These are phyloP conservation scores for Pleodorina starrii DNA, from an alignment of 139 green algal genomes.

Conservation along the genomic window DNA sequence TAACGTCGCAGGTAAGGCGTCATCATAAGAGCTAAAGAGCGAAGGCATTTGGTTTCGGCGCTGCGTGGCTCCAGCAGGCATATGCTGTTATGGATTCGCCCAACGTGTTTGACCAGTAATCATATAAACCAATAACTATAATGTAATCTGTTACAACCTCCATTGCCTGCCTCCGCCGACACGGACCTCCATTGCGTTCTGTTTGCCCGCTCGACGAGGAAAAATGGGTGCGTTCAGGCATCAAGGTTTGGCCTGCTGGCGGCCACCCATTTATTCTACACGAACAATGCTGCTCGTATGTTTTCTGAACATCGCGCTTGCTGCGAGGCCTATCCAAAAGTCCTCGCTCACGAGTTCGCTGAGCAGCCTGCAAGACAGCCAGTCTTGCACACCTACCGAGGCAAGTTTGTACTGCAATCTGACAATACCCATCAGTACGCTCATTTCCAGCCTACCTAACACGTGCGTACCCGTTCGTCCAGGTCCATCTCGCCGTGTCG, in stretches of 20 bases:
- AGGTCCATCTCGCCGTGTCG: slow-evolving; percentile 50
- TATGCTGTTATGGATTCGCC: too few species aligned
- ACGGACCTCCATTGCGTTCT: too few species aligned
- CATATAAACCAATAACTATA: too few species aligned
- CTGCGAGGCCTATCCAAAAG: background rate
- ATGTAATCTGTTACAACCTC: too few species aligned
- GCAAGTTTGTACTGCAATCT: too few species aligned
- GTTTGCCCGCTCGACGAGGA: background rate
- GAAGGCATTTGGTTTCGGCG: too few species aligned
- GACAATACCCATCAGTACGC: background rate
- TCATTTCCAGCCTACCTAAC: background rate
- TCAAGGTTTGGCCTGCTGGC: background rate
- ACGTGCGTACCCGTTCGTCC: background rate
- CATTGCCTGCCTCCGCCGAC: too few species aligned
- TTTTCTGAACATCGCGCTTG: background rate
- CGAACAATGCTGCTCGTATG: background rate
- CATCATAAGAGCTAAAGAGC: too few species aligned
- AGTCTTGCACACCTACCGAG: background rate
- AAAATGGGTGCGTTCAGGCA: background rate
- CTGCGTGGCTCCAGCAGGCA: too few species aligned
- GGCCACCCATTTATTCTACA: background rate
- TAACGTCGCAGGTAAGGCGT: too few species aligned
- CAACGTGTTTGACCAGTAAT: too few species aligned
- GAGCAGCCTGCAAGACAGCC: background rate
- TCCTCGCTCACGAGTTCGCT: background rate